Evolutionary conservation across 1,284 basidiomycete species (phyloP), one percentile per base, ranked within the genome.

Genomic region (Stygiomarasmius scandens): DNA sequence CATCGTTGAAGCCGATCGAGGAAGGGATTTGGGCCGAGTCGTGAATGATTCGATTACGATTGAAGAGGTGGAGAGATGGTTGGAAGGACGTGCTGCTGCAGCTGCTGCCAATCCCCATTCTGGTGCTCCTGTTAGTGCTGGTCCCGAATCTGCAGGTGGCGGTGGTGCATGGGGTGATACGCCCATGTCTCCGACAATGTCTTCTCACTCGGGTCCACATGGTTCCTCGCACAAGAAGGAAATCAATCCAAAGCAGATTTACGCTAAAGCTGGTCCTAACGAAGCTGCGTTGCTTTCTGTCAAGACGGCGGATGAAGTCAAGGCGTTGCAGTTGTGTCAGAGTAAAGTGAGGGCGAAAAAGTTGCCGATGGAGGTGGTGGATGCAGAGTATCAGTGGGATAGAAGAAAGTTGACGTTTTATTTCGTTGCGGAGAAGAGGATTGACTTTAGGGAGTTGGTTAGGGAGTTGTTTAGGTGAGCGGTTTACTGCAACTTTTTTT

Each of bases 301-400:
- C 49, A 97, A 97, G 77, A 80, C 87, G 58, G 89, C 92, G 67
- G 96, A 99, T 70, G 96, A 99, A 73, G 78, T 88, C 58, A 95
- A 96, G 72, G 96, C 96, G 19, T 77, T 99, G 57, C 88, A 92
- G 68, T 78, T 98, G 58, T 97, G 96, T 67, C 85, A 94, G 70
- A 90, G 82, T 59, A 98, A 98, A 72, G 95, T 97, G 14, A 80
- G 86, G 51, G 92, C 94, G 73, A 92, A 94, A 76, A 93, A 95
- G 68, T 76, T 99, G 67, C 95, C 95, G 16, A 99, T 99, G 96
- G 93, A 96, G 74, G 95, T 99, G 58, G 89, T 97, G 56, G 95
- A 97, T 70, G 96, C 95, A 29, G 96, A 98, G 76, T 98, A 96
- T 78, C 96, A 99, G 72, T 98, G 93, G 93, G 95, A 98, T 74